These are phyloP conservation scores for Jackrogersella minutella DNA, from an alignment of 495 filamentous ascomycete genomes.

Conservation along the genomic window DNA sequence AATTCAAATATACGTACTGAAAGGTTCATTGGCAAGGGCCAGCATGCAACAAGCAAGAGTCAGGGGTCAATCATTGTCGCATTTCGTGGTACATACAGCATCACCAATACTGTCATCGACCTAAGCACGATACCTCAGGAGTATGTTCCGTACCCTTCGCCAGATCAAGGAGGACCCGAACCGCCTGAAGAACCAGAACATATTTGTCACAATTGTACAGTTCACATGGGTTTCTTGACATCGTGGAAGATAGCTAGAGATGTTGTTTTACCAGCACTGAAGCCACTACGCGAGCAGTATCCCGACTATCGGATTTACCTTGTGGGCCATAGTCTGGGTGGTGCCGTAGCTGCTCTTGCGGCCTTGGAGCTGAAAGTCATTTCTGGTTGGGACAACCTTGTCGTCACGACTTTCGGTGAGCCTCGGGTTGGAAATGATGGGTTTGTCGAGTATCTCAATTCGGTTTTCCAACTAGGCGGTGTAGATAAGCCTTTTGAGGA, in stretches of 20 bases:
- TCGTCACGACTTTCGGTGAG: constrained; percentile 92
- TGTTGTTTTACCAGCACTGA: constrained; percentile 67
- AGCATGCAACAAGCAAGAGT: background rate
- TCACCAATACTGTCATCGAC: constrained; percentile 89
- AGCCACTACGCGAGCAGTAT: constrained; percentile 61
- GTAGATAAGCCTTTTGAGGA: constrained; percentile 37
- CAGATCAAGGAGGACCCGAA: constrained; percentile 49
- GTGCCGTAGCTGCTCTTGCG: constrained; percentile 88
- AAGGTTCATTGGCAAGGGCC: background rate
- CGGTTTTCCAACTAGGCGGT: constrained; percentile 63
- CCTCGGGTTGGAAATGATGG: constrained; percentile 81
- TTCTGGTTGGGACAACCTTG: constrained; percentile 67
- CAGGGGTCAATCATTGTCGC: constrained; percentile 76
- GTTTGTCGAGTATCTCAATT: constrained; percentile 73
- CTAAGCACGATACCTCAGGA: constrained; percentile 86
- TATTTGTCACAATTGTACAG: constrained; percentile 82
- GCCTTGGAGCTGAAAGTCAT: constrained; percentile 68
- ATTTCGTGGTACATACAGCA: constrained; percentile 92
- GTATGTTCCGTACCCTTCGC: constrained; percentile 83
- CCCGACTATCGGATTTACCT: constrained; percentile 77
- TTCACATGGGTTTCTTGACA: constrained; percentile 87
- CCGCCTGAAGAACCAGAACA: constrained; percentile 40
- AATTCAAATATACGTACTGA: constrained; percentile 44
- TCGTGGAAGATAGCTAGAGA: constrained; percentile 80
- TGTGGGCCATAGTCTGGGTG: constrained; percentile 91